Evolutionary conservation across 2,329 filamentous ascomycete species (phyloP).

Genomic region (Venturia effusa): DNA sequence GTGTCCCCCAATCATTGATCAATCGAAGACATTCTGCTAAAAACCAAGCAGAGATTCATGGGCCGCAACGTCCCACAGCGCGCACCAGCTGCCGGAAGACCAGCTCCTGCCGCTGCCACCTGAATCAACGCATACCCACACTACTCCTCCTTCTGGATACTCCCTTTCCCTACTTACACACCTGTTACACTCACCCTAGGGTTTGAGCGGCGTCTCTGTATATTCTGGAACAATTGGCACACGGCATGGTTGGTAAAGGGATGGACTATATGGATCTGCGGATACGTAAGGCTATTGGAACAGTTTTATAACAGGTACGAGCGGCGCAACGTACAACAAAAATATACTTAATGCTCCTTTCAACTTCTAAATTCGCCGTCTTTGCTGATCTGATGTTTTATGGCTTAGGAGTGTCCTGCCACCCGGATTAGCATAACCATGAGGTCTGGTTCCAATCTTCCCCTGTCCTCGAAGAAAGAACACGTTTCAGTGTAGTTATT

Average conservation of each 20-base stretch:
- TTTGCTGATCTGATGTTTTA: background rate
- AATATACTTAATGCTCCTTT: background rate
- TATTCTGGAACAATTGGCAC: background rate
- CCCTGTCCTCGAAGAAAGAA: too few relatives aligned
- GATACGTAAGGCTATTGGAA: background rate
- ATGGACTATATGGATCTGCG: background rate
- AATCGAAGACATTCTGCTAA: background rate
- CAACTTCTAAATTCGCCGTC: background rate
- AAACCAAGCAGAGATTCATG: background rate
- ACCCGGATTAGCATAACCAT: too few relatives aligned
- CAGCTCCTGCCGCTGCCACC: slow-evolving; percentile 4
- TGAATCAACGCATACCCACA: background rate
- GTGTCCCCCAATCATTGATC: slow-evolving; percentile 23
- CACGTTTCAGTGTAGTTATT: too few relatives aligned
- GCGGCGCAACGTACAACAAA: background rate
- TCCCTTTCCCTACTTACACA: background rate
- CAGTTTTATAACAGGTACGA: background rate
- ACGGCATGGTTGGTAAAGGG: background rate
- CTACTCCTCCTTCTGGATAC: background rate
- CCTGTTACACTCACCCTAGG: background rate
- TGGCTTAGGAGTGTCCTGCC: background rate
- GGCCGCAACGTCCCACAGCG: slow-evolving; percentile 2
- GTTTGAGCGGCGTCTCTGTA: background rate
- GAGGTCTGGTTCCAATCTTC: too few relatives aligned
- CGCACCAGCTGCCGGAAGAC: background rate